Evolutionary conservation across 768 basidiomycete species (phyloP).

Genomic region (Mycena haematopus): DNA sequence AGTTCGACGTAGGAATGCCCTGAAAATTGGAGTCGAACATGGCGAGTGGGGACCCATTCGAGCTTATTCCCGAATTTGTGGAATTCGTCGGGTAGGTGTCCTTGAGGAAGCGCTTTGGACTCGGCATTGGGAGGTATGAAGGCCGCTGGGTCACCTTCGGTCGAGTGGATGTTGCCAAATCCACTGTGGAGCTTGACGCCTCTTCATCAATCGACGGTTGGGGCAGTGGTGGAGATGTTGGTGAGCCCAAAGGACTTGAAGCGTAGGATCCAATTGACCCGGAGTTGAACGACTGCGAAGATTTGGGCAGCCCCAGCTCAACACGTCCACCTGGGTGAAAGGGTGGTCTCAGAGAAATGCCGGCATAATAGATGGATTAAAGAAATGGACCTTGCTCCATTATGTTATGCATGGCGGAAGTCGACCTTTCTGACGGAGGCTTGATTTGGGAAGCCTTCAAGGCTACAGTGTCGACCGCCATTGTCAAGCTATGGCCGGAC

Average conservation of each 20-base stretch:
- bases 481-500: conserved; percentile 34
- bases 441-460: conserved; percentile 36
- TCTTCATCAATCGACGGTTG: background rate
- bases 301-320: conserved; percentile 56
- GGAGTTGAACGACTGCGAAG: conserved; percentile 9
- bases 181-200: conserved; percentile 11
- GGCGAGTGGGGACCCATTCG: conserved; percentile 36
- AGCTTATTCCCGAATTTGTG: conserved; percentile 19
- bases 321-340: conserved; percentile 61
- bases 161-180: background rate
- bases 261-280: conserved; percentile 13
- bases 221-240: conserved; percentile 11
- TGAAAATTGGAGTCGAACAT: conserved; percentile 48
- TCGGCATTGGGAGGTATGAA: conserved; percentile 32
- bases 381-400: conserved; percentile 64
- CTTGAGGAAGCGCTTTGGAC: conserved; percentile 25
- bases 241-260: conserved; percentile 18
- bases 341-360: background rate
- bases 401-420: conserved; percentile 63
- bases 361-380: conserved; percentile 8
- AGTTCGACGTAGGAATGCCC: conserved; percentile 45
- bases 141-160: conserved; percentile 13
- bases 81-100: conserved; percentile 25
- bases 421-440: conserved; percentile 39
- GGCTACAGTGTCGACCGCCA: conserved; percentile 40